These are phyloP conservation scores for Trichosporon coremiiforme DNA, from an alignment of 1,284 basidiomycete genomes.

Conservation along the genomic window DNA sequence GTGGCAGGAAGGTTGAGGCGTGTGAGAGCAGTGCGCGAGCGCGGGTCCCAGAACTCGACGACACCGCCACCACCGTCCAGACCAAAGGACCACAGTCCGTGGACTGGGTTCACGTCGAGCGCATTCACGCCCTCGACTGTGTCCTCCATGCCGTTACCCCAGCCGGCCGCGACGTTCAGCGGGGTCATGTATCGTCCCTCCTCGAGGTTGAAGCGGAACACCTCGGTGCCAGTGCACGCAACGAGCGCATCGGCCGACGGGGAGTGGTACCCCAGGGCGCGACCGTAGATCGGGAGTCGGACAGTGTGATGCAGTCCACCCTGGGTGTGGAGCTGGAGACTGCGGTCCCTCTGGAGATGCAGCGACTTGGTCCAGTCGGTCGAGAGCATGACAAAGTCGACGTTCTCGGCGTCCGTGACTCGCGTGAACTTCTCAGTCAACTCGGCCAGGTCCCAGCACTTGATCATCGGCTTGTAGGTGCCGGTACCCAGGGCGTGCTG, in stretches of 20 bases:
- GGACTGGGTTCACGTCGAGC: constrained; percentile 90
- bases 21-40: constrained; percentile 66
- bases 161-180: constrained; percentile 62
- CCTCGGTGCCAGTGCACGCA: constrained; percentile 75
- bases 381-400: constrained; percentile 94
- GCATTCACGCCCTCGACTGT: constrained; percentile 79
- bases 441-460: constrained; percentile 93
- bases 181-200: constrained; percentile 91
- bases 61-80: constrained; percentile 65
- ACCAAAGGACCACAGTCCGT: constrained; percentile 88
- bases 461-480: constrained; percentile 96
- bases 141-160: constrained; percentile 59
- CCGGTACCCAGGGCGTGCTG: constrained; percentile 92
- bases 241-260: constrained; percentile 78
- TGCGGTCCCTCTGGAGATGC: constrained; percentile 94
- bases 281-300: constrained; percentile 91
- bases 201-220: constrained; percentile 93
- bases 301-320: constrained; percentile 89
- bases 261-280: constrained; percentile 85
- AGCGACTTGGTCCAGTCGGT: constrained; percentile 99
- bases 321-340: constrained; percentile 91
- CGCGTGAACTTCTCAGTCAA: constrained; percentile 94
- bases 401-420: constrained; percentile 94
- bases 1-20: constrained; percentile 72
- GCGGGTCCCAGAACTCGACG: constrained; percentile 95